These are phyloP conservation scores for Acer saccharum DNA, from an alignment of 345 rosid species.

Conservation along the genomic window DNA sequence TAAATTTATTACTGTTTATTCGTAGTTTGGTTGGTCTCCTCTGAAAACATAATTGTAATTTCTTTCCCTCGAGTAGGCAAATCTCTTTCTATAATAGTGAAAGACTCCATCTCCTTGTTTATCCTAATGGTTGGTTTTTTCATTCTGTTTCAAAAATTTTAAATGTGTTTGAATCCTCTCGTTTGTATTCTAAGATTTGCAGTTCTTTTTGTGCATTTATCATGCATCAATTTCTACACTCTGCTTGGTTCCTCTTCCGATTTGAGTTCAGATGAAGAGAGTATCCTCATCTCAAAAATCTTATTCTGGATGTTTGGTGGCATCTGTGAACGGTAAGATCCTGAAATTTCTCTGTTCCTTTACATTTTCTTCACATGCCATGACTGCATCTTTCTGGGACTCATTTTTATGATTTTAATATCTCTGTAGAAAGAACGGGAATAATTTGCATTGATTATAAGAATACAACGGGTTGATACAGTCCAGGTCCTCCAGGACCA, in stretches of 20 bases:
- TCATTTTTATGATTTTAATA: no score
- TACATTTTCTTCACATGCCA: not conserved
- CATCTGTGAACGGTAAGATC: not conserved
- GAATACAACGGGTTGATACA: no score
- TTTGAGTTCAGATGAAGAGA: not conserved
- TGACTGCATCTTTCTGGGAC: not conserved
- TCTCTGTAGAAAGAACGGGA: no score
- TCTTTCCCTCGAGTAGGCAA: not conserved
- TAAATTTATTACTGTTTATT: not conserved
- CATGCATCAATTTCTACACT: not conserved
- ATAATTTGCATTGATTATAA: no score
- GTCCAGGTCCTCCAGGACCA: not conserved
- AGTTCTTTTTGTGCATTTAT: not conserved
- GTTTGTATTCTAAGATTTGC: not conserved
- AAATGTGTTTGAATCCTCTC: not conserved
- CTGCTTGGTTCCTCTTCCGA: not conserved
- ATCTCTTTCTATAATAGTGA: not conserved
- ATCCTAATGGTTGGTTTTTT: not conserved
- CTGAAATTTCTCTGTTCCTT: not conserved
- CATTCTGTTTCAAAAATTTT: not conserved
- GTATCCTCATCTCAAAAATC: not conserved
- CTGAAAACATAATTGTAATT: conserved; percentile 4
- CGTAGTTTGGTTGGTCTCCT: conserved; percentile 1
- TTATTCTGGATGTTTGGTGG: not conserved
- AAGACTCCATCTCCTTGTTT: not conserved